A percentile compares a stretch with the other conserved stretches of the same genome.
These are phyloP conservation scores for Pichia phayaonensis DNA, from an alignment of 805 yeast genomes.

Conservation along the genomic window DNA sequence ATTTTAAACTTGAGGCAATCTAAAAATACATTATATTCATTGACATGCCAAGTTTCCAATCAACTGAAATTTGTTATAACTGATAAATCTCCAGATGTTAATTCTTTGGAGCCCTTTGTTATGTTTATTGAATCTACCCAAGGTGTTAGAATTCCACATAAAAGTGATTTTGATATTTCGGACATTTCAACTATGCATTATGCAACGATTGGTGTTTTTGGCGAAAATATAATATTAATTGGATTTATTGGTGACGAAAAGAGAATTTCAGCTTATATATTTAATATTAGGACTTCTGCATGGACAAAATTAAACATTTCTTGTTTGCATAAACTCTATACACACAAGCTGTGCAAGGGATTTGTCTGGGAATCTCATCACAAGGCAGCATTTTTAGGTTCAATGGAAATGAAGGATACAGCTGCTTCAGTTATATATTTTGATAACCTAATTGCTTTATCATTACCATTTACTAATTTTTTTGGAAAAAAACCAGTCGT, in stretches of 20 bases:
- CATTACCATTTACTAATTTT: constrained; percentile 47
- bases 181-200: constrained; percentile 17
- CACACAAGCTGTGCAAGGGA: constrained; percentile 59
- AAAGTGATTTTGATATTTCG: background rate
- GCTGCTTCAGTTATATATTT: constrained; percentile 42
- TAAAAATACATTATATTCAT: background rate
- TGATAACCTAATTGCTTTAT: constrained; percentile 39
- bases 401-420: constrained; percentile 36
- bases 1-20: background rate
- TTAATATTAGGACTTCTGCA: constrained; percentile 45
- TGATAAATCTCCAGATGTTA: constrained; percentile 2
- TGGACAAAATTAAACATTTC: constrained; percentile 59
- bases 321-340: constrained; percentile 44
- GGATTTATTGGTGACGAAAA: constrained; percentile 48
- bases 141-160: constrained; percentile 9
- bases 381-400: constrained; percentile 54
- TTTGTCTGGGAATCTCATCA: constrained; percentile 77
- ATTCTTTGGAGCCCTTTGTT: constrained; percentile 20
- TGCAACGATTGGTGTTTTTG: constrained; percentile 60
- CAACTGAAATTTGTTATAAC: background rate
- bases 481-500: constrained; percentile 14
- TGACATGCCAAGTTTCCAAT: background rate
- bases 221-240: constrained; percentile 53
- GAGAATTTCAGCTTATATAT: constrained; percentile 42
- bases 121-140: constrained; percentile 11